phyloP scores from a whole-genome alignment of 257 asterid genomes.

The Solanum arcanum region DNA sequence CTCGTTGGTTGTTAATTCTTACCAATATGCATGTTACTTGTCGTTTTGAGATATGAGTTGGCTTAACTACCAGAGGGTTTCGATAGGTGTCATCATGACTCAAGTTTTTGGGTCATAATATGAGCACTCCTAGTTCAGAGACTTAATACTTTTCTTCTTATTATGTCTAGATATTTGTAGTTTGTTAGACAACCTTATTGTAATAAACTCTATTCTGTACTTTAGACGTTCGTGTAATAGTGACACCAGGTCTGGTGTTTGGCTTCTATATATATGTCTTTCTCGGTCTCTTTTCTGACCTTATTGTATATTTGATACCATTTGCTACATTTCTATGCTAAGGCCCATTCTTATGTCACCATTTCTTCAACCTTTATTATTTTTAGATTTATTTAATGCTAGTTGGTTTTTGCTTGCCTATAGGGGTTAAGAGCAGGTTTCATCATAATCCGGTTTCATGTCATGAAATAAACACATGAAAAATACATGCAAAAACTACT shows the following conservation, averaged over 20 bases:
- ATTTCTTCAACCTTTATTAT: not conserved
- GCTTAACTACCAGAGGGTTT: too few relatives aligned
- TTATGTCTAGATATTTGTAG: not conserved
- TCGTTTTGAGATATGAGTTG: too few relatives aligned
- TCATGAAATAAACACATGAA: not conserved
- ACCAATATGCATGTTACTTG: too few relatives aligned
- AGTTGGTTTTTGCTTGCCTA: not conserved
- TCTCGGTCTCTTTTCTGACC: not conserved
- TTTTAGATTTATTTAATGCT: not conserved
- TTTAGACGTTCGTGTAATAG: not conserved
- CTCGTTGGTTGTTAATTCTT: too few relatives aligned
- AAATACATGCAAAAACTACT: too few relatives aligned
- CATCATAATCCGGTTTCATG: not conserved
- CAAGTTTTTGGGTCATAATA: too few relatives aligned
- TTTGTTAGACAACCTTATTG: not conserved
- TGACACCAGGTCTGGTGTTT: too few relatives aligned
- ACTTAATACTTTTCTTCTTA: too few relatives aligned
- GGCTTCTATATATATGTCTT: too few relatives aligned
- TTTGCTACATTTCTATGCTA: not conserved
- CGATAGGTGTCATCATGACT: too few relatives aligned
- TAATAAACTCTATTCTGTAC: not conserved
- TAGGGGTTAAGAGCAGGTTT: not conserved
- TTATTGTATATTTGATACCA: not conserved
- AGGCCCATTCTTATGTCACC: not conserved
- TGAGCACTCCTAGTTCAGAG: too few relatives aligned